Conservation (phyloP, 1,284 basidiomycete species). For the Entoloma clypeatum region DNA sequence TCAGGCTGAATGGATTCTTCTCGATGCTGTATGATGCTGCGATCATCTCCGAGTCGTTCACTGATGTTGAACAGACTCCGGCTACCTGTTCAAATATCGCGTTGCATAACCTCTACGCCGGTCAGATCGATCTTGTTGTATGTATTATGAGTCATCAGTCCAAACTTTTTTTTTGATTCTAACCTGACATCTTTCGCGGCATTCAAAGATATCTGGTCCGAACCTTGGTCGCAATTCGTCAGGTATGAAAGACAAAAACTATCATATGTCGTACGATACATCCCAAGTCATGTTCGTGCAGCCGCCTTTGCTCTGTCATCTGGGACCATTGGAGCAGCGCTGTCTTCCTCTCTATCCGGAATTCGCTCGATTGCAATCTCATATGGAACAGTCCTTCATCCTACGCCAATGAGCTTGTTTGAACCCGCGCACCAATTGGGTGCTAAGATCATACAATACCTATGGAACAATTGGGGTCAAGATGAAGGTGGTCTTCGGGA, state of each 20-base stretch:
- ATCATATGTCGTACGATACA: no score
- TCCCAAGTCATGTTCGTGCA: slow-evolving; percentile 25
- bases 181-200: slow-evolving; percentile 5
- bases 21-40: slow-evolving; percentile 66
- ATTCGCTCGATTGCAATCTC: slow-evolving; percentile 75
- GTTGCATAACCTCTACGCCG: slow-evolving; percentile 82
- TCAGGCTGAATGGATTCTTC: slow-evolving; percentile 81
- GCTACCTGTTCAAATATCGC: slow-evolving; percentile 89
- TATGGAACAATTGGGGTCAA: slow-evolving; percentile 81
- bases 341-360: slow-evolving; percentile 74
- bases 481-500: slow-evolving; percentile 55
- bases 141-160: no score
- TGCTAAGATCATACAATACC: slow-evolving; percentile 61
- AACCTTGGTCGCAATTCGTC: slow-evolving; percentile 83
- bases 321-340: slow-evolving; percentile 87
- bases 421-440: slow-evolving; percentile 71
- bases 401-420: slow-evolving; percentile 56
- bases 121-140: slow-evolving; percentile 81
- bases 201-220: slow-evolving; percentile 63
- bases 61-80: slow-evolving; percentile 63
- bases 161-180: slow-evolving; percentile 1
- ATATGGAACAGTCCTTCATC: slow-evolving; percentile 77
- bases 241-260: no score
- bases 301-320: slow-evolving; percentile 85
- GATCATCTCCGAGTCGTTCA: slow-evolving; percentile 9